Base-by-base conservation (phyloP, 805 yeast genomes). In the Candida nanaspora region DNA sequence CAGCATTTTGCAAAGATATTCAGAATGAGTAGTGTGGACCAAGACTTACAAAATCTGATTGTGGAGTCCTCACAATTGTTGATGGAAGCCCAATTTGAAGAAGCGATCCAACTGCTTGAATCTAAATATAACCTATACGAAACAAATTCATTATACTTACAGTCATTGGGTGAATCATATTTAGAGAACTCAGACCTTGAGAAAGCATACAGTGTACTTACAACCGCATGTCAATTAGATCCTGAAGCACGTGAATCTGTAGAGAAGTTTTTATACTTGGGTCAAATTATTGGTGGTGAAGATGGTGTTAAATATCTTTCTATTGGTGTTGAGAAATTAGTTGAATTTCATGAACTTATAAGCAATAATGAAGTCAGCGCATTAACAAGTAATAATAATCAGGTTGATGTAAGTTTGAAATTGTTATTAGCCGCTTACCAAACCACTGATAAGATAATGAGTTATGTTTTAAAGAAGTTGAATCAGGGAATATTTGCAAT, bases 201-300 rank as follows among this genome's bases (percentile, higher is more conserved):
- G 44, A 69, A 71, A 37, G 96, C 96, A 0, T 85, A 80, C 56
- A 72, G 76, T 6, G 63, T 78, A 13, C 66, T 91, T 39, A 59
- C 61, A 8, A 62, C 62, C 34, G 79, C 88, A 3, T 78, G 89
- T 43, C 76, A 76, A 46, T 46, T 82, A 39, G 97, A 89, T 60
- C 79, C 83, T 2, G 58, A 68, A 2, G 96, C 86, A 1, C 46
- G 55, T 2, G 50, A 61, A 34, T 93, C 91, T 1, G 80, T 79
- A 19, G 95, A 86, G 55, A 89, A 88, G 63, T 89, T 85, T 56
- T 71, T 93, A 41, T 87, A 89, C 62, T 65, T 91, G 46, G 98
- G 97, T 2, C 98, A 91, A 65, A 78, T 91, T 39, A 68, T 82
- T 22, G 97, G 97, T 33, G 96, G 95, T 26, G 50, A 47, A 15